phyloP scores from a whole-genome alignment of 169 alveolate genomes.

The Plasmodium knowlesi region DNA sequence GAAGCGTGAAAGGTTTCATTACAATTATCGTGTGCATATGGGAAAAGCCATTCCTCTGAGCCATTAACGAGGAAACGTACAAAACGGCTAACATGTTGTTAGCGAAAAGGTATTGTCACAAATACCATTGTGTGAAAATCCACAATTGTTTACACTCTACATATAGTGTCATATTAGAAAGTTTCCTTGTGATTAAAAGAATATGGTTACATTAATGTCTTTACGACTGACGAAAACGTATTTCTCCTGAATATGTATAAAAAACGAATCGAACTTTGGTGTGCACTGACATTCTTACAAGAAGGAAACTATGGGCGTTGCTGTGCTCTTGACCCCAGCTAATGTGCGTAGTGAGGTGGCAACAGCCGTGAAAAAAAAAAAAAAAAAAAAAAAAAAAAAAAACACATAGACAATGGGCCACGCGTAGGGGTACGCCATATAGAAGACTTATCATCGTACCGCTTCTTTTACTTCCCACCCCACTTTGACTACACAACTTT shows the following conservation, averaged over 20 bases:
- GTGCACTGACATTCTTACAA: not conserved
- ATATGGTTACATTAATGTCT: not conserved
- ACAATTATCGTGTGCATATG: not conserved
- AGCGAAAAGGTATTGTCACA: not conserved
- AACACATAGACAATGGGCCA: not conserved
- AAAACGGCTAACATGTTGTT: not conserved
- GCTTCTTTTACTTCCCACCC: not conserved
- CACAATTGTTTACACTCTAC: not conserved
- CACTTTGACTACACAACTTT: conserved; percentile 16
- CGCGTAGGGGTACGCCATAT: not conserved
- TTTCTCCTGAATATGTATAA: not conserved
- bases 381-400: not conserved
- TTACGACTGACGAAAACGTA: not conserved
- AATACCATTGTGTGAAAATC: not conserved
- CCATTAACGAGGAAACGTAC: not conserved
- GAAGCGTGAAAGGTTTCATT: not conserved
- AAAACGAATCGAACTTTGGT: not conserved
- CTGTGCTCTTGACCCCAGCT: not conserved
- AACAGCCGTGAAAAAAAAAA: not conserved
- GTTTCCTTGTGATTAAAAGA: not conserved
- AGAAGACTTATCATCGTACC: not conserved
- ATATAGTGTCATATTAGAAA: not conserved
- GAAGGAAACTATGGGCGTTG: not conserved
- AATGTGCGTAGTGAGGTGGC: not conserved
- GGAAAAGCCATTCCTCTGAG: not conserved